A percentile compares a stretch with the other conserved stretches of the same genome.
Conservation (phyloP, 306 rosid genomes). For the Sicyos edulis region DNA sequence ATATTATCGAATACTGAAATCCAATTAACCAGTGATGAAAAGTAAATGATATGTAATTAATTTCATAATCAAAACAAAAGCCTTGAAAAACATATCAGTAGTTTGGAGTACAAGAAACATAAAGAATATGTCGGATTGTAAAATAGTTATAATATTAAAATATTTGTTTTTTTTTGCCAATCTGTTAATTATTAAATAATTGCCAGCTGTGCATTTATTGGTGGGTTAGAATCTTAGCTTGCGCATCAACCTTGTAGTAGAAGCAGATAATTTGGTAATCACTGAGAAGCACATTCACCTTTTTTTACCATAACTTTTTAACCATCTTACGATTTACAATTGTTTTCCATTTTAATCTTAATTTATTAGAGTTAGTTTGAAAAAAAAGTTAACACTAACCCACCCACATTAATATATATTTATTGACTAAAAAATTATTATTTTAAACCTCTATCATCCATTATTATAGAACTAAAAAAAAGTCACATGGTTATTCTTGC, state of each 20-base stretch:
- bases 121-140: conserved; percentile 20
- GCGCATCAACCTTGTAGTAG: conserved; percentile 5
- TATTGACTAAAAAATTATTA: too few relatives aligned
- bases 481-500: too few relatives aligned
- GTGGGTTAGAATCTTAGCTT: conserved; percentile 5
- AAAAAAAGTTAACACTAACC: too few relatives aligned
- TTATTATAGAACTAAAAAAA: too few relatives aligned
- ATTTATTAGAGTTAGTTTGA: too few relatives aligned
- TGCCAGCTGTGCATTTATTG: conserved; percentile 6
- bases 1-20: neutral
- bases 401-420: too few relatives aligned
- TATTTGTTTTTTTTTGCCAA: neutral
- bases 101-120: too few relatives aligned
- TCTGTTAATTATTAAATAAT: conserved; percentile 12
- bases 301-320: neutral
- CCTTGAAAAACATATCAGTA: conserved; percentile 4
- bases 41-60: conserved; percentile 11
- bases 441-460: too few relatives aligned
- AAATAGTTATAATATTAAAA: neutral
- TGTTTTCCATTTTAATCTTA: neutral
- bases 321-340: neutral
- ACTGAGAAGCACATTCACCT: neutral
- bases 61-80: neutral
- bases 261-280: conserved; percentile 4
- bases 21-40: neutral